phyloP scores from a whole-genome alignment of 176 grass and related monocot species.

The Avena atlantica region DNA sequence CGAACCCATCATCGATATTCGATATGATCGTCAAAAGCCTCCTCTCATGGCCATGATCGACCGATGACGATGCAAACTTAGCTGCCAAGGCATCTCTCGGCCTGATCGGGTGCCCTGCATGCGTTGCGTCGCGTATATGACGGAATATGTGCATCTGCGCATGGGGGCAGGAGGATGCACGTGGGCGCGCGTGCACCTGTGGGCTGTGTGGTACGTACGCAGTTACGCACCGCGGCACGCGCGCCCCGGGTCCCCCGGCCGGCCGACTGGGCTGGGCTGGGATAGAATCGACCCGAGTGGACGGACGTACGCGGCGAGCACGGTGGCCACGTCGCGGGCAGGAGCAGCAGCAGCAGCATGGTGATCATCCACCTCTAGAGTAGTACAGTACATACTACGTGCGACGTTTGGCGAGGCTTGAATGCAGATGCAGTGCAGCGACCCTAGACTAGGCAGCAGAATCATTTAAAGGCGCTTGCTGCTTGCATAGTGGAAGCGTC shows the following conservation, averaged over 20 bases:
- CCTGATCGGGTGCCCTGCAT: background rate
- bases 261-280: too few relatives aligned
- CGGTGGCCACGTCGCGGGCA: background rate
- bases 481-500: slow-evolving; percentile 22
- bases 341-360: background rate
- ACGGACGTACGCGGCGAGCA: background rate
- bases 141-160: background rate
- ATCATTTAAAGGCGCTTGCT: background rate
- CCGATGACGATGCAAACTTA: background rate
- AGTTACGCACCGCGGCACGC: background rate
- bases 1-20: background rate
- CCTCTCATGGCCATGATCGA: background rate
- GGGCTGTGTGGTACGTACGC: too few relatives aligned
- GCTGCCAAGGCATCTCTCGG: background rate
- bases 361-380: too few relatives aligned
- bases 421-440: background rate
- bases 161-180: background rate
- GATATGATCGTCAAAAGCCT: background rate
- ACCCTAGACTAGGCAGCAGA: background rate
- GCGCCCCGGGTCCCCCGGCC: too few relatives aligned
- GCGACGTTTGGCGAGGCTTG: background rate
- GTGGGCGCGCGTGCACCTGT: background rate
- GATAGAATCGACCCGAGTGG: background rate
- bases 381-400: background rate
- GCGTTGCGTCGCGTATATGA: background rate